These are phyloP conservation scores for Quercus alba DNA, from an alignment of 306 rosid species.

Conservation along the genomic window DNA sequence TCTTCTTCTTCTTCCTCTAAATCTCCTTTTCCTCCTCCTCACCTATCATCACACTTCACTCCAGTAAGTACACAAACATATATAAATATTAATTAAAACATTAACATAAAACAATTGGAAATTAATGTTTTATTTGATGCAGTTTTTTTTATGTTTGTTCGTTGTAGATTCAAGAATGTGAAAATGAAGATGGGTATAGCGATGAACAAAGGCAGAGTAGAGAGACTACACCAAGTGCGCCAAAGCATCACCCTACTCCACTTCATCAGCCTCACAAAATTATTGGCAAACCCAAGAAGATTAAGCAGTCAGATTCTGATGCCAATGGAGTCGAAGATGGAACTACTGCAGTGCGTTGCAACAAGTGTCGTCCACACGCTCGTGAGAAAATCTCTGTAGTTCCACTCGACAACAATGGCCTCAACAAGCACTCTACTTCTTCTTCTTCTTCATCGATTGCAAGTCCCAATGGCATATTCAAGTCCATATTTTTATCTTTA, in stretches of 20 bases:
- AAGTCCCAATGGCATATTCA: constrained; percentile 75
- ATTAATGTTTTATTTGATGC: background rate
- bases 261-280: constrained; percentile 28
- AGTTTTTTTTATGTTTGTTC: background rate
- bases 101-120: too few relatives aligned
- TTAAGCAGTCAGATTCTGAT: constrained; percentile 38
- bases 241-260: constrained; percentile 54
- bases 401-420: constrained; percentile 52
- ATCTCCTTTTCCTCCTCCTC: constrained; percentile 28
- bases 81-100: too few relatives aligned
- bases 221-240: constrained; percentile 33
- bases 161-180: constrained; percentile 68
- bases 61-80: constrained; percentile 30
- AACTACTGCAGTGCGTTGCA: constrained; percentile 64
- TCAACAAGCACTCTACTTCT: constrained; percentile 11
- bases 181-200: constrained; percentile 40
- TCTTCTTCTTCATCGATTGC: constrained; percentile 43
- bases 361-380: constrained; percentile 79
- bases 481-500: constrained; percentile 61
- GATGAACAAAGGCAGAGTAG: constrained; percentile 34
- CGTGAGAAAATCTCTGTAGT: constrained; percentile 84
- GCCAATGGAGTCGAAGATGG: constrained; percentile 24
- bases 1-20: constrained; percentile 31
- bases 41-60: constrained; percentile 30
- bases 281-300: constrained; percentile 29